Evolutionary conservation across 2,329 filamentous ascomycete species (phyloP), one percentile per base, ranked within the genome.

Genomic region (Arthroderma sp.): DNA sequence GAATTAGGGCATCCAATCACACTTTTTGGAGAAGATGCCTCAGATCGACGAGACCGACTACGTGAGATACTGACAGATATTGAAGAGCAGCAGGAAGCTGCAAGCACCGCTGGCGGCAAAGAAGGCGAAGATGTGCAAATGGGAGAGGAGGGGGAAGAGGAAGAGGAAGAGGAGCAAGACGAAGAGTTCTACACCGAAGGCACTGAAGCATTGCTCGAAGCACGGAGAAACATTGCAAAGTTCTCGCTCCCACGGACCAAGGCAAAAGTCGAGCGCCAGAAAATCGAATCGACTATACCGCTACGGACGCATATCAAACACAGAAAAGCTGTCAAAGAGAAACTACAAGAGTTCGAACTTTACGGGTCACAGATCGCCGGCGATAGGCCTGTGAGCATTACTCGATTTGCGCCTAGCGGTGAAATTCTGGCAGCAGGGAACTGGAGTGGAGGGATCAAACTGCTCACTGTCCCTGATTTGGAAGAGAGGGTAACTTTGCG

Each of bases 111-210:
- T 22, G 70, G 66, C 1, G 79, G 75, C 43, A 80, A 81, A 52
- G 69, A 52, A 2, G 15, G 15, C 15, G 68, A 52, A 22, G 69
- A 74, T 59, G 58, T 69, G 15, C 66, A 69, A 38, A 80, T 80
- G 67, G 61, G 62, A 36, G 72, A 73, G 56, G 74, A 61, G 10
- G 58, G 57, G 5, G 66, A 62, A 11, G 72, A 69, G 0, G 77
- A 77, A 4, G 78, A 79, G 11, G 79, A 77, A 40, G 80, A 73
- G 2, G 85, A 88, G 43, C 78, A 81, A 53, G 84, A 93, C 52
- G 87, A 96, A 58, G 91, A 98, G 55, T 98, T 95, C 63, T 98
- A 95, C 61, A 94, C 89, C 0, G 76, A 83, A 54, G 91, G 91
- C 3, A 77, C 80, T 1, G 71, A 77, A 3, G 80, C 81, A 36